phyloP scores from a whole-genome alignment of 306 rosid genomes.

The Vigna nakashimae region DNA sequence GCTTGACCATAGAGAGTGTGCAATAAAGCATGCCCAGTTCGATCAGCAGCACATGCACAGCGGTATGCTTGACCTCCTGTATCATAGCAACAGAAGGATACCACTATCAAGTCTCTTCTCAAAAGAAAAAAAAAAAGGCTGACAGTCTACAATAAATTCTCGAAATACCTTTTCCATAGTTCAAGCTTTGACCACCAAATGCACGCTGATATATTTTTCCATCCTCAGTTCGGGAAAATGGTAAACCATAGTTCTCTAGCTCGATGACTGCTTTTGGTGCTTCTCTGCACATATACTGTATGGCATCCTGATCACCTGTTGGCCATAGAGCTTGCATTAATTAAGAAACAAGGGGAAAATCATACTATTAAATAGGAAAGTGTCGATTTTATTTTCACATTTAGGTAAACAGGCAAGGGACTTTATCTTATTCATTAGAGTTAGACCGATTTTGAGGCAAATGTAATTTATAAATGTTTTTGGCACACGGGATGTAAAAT shows the following conservation, averaged over 20 bases:
- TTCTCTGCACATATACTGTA: slow-evolving; percentile 93
- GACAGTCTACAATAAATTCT: slow-evolving; percentile 16
- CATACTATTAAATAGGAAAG: slow-evolving; percentile 9
- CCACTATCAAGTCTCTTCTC: slow-evolving; percentile 35
- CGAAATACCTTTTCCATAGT: slow-evolving; percentile 79
- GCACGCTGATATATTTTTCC: slow-evolving; percentile 96
- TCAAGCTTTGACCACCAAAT: slow-evolving; percentile 94
- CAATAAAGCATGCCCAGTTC: slow-evolving; percentile 92
- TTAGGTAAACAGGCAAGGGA: slow-evolving; percentile 32
- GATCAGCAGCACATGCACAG: slow-evolving; percentile 96
- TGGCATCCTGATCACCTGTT: slow-evolving; percentile 94
- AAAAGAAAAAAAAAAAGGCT: slow-evolving; percentile 6
- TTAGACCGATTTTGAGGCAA: slow-evolving; percentile 16
- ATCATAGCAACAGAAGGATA: slow-evolving; percentile 43
- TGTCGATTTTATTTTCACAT: slow-evolving; percentile 8
- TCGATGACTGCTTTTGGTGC: slow-evolving; percentile 95
- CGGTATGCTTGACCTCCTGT: slow-evolving; percentile 95
- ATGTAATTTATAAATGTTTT: neutral
- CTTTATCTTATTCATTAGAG: slow-evolving; percentile 24
- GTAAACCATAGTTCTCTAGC: slow-evolving; percentile 89
- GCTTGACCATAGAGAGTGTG: slow-evolving; percentile 94
- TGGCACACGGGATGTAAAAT: neutral
- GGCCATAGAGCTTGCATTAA: slow-evolving; percentile 36
- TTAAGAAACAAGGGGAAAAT: neutral
- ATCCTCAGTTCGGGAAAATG: slow-evolving; percentile 88